phyloP scores from a whole-genome alignment of 331 rosid genomes.

The Quercus lobata region DNA sequence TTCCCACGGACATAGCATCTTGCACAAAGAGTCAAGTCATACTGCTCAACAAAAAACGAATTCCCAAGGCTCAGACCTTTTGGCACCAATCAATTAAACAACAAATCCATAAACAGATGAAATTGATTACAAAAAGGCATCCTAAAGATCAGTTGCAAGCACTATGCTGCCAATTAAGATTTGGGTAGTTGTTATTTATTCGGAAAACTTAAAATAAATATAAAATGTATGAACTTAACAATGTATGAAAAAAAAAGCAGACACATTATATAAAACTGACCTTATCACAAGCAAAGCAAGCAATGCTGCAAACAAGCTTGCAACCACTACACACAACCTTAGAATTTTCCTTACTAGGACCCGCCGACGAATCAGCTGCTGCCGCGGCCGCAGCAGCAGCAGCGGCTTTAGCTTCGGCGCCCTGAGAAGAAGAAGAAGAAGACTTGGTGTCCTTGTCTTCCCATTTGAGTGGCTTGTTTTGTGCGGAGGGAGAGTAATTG shows the following conservation, averaged over 20 bases:
- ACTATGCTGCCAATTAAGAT: not conserved
- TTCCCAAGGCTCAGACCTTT: not conserved
- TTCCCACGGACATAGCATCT: slow-evolving; percentile 95
- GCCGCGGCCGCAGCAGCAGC: not conserved
- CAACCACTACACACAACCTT: slow-evolving; percentile 85
- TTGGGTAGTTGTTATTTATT: too few species aligned
- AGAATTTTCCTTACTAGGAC: slow-evolving; percentile 33
- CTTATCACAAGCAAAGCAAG: slow-evolving; percentile 95
- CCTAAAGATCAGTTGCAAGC: not conserved
- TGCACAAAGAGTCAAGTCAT: slow-evolving; percentile 88
- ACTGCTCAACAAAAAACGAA: slow-evolving; percentile 33
- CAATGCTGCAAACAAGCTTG: slow-evolving; percentile 73
- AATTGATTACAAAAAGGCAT: not conserved
- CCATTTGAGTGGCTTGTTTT: slow-evolving; percentile 72
- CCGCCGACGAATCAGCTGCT: slow-evolving; percentile 6
- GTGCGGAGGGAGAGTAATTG: slow-evolving; percentile 59
- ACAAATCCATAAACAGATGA: too few species aligned
- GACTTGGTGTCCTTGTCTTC: slow-evolving; percentile 70
- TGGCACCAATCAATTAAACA: not conserved
- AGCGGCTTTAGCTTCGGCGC: slow-evolving; percentile 21
- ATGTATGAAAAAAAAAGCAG: not conserved
- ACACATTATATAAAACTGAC: slow-evolving; percentile 2
- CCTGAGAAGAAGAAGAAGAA: slow-evolving; percentile 1
- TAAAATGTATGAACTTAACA: not conserved
- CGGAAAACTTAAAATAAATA: too few species aligned